Evolutionary conservation across 306 rosid genomes (phyloP).

Genomic region (Prunus mongolica): DNA sequence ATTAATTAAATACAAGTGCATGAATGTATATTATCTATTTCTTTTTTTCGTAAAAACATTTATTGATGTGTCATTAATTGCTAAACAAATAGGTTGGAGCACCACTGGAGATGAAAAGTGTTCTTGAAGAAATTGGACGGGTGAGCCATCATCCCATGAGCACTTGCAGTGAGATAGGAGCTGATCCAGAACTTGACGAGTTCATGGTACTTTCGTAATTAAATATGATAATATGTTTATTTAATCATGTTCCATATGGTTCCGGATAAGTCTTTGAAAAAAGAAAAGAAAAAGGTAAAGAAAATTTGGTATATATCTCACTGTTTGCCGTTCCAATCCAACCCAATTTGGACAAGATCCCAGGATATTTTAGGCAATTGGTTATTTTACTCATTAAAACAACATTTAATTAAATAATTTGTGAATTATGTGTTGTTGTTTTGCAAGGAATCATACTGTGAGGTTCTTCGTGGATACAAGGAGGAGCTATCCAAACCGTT

Average conservation of each 20-base stretch:
- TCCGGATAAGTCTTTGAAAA: too few relatives aligned
- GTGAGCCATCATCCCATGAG: slow-evolving; percentile 30
- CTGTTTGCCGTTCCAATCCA: too few relatives aligned
- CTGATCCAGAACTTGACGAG: slow-evolving; percentile 80
- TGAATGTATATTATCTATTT: neutral
- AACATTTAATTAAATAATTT: too few relatives aligned
- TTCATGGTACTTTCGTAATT: slow-evolving; percentile 53
- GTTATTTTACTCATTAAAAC: too few relatives aligned
- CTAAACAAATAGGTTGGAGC: slow-evolving; percentile 57
- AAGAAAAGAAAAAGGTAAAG: too few relatives aligned
- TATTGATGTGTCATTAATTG: neutral
- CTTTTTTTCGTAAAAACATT: neutral
- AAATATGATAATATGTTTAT: neutral
- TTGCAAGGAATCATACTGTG: slow-evolving; percentile 60
- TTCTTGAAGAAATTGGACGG: slow-evolving; percentile 57
- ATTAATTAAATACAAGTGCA: neutral
- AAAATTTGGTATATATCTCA: too few relatives aligned
- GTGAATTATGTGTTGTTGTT: neutral
- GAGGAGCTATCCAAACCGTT: slow-evolving; percentile 67
- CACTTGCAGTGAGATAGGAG: slow-evolving; percentile 48
- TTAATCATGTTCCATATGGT: neutral
- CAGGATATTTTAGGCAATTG: too few relatives aligned
- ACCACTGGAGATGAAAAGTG: slow-evolving; percentile 53
- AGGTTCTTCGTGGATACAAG: slow-evolving; percentile 56
- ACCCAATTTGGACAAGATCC: too few relatives aligned